These are phyloP conservation scores for Marchantia paleacea DNA, from an alignment of 225 moss, liverwort and hornwort genomes.

Conservation along the genomic window DNA sequence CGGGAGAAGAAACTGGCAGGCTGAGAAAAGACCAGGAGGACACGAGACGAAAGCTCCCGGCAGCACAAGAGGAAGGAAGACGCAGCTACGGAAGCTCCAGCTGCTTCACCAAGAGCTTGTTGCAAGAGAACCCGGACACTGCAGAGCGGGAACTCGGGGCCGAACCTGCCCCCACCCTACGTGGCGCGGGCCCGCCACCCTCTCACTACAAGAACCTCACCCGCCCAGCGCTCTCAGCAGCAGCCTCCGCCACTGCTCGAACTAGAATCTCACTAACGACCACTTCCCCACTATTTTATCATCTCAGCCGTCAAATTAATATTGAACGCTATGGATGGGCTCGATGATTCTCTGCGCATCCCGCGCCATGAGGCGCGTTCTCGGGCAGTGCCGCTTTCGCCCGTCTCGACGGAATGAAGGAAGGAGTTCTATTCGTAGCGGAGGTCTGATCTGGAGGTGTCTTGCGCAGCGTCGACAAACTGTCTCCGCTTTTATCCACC, in stretches of 20 bases:
- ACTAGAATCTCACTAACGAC: neutral
- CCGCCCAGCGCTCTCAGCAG: neutral
- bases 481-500: neutral
- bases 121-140: neutral
- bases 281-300: neutral
- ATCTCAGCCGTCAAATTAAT: neutral
- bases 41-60: slow-evolving; percentile 1
- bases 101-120: neutral
- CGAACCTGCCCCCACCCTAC: neutral
- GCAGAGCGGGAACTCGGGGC: slow-evolving; percentile 24
- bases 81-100: slow-evolving; percentile 2
- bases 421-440: neutral
- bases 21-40: neutral
- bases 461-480: neutral
- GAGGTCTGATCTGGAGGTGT: neutral
- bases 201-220: neutral
- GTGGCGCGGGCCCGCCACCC: neutral
- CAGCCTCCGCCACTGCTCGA: too few species aligned
- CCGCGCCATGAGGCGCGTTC: neutral
- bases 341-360: neutral
- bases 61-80: neutral
- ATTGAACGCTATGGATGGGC: neutral
- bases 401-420: neutral
- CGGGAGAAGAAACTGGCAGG: slow-evolving; percentile 1
- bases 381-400: neutral